These are phyloP conservation scores for Akanthomyces uredinophilus DNA, from an alignment of 2,329 filamentous ascomycete species.

Conservation along the genomic window DNA sequence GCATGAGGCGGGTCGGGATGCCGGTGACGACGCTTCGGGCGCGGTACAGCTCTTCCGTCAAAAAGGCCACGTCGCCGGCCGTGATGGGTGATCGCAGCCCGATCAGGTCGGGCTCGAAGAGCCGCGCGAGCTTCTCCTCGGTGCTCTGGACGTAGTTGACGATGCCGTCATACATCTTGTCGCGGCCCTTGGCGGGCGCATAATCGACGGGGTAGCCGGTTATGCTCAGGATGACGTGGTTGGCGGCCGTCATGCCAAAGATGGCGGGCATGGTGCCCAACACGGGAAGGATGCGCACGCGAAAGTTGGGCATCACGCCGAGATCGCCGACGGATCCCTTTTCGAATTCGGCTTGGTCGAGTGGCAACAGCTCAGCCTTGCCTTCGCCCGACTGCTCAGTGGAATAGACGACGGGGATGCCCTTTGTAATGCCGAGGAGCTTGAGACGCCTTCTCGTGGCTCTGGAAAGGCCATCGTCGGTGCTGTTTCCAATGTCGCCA, in stretches of 20 bases:
- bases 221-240: conserved; percentile 83
- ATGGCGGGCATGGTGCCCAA: conserved; percentile 96
- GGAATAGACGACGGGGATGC: conserved; percentile 89
- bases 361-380: conserved; percentile 82
- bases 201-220: conserved; percentile 83
- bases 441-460: conserved; percentile 78
- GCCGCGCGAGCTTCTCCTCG: conserved; percentile 68
- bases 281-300: conserved; percentile 90
- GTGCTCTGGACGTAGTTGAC: conserved; percentile 67
- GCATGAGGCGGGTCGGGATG: conserved; percentile 68
- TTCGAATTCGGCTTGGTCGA: conserved; percentile 80
- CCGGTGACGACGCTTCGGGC: conserved; percentile 80
- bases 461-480: conserved; percentile 82
- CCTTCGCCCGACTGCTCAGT: conserved; percentile 85
- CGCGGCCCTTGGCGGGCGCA: conserved; percentile 70
- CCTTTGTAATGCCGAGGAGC: conserved; percentile 69
- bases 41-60: conserved; percentile 83
- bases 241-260: conserved; percentile 87
- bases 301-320: conserved; percentile 84
- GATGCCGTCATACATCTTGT: conserved; percentile 89
- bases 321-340: conserved; percentile 85
- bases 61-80: conserved; percentile 75
- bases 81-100: conserved; percentile 78
- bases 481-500: conserved; percentile 83
- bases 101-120: conserved; percentile 33